Evolutionary conservation across 139 green algal species (phyloP).

Genomic region (Eudorina sp.): DNA sequence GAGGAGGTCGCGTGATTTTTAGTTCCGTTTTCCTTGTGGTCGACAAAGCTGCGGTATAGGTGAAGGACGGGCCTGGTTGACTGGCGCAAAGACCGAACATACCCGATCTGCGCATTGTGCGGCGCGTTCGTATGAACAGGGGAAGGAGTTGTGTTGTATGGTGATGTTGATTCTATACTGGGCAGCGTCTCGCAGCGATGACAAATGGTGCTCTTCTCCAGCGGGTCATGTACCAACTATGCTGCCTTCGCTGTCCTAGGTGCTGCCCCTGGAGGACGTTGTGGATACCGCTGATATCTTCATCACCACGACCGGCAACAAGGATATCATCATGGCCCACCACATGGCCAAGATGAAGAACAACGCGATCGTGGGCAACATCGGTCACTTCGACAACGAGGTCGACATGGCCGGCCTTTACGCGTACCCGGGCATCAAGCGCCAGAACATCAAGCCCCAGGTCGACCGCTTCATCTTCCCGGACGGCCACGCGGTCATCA

Average conservation of each 20-base stretch:
- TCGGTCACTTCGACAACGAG: slow-evolving; percentile 99
- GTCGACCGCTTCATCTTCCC: slow-evolving; percentile 98
- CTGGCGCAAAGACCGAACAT: no score
- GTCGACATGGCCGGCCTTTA: slow-evolving; percentile 98
- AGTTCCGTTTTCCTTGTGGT: no score
- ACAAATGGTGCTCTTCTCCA: no score
- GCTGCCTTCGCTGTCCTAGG: slow-evolving; percentile 55
- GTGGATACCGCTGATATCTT: slow-evolving; percentile 96
- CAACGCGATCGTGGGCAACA: slow-evolving; percentile 99
- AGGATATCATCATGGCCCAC: slow-evolving; percentile 97
- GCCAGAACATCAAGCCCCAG: slow-evolving; percentile 99
- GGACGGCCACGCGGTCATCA: slow-evolving; percentile 97
- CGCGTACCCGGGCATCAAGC: slow-evolving; percentile 92
- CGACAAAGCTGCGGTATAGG: no score
- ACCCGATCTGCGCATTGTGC: no score
- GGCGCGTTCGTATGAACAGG: no score
- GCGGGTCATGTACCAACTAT: no score
- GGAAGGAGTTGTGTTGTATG: no score
- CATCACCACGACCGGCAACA: slow-evolving; percentile 99
- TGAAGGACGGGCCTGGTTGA: no score
- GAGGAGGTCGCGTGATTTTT: background rate
- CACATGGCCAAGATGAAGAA: slow-evolving; percentile 99
- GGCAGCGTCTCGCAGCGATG: no score
- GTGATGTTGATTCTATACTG: no score
- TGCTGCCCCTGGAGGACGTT: slow-evolving; percentile 90